Base-by-base conservation (phyloP, 371 early-diverging fungal genomes). In the Lichtheimia ornata region DNA sequence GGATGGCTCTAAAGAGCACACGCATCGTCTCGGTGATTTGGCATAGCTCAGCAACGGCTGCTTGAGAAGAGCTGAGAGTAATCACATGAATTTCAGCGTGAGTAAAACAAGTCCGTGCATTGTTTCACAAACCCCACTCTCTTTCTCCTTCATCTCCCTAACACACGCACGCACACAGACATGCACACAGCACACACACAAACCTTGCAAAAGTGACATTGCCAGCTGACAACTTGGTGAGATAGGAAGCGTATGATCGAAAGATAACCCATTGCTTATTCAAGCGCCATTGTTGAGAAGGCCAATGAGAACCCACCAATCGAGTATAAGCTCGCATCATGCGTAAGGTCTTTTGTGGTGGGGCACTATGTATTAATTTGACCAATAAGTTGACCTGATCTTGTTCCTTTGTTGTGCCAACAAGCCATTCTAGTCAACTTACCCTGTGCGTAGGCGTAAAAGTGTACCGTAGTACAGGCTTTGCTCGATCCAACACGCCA, bases 401-500 rank as follows among this genome's bases (percentile, higher is more conserved):
- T 22, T 22, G 22, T 22, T 22, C 22, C 22, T 22, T 35, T 35
- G 35, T 9, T 35, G 35, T 35, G 35, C 35, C 35, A 35, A 35
- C 9, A 35, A 35, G 35, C 35, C 35, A 9, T 35, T 35, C 35
- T 35, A 35, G 35, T 35, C 6, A 35, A 50, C 65, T 76, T 79
- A 84, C 86, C 80, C 72, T 22, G 75, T 64, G 30, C 78, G 73
- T 55, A 87, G 45, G 35, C 78, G 76, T 43, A 88, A 55, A 51
- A 89, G 64, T 4, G 84, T 71, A 5, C 79, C 77, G 28, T 87
- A 81, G 63, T 89, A 90, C 59, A 90, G 72, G 27, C 87, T 85
- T 47, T 85, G 85, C 55, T 91, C 89, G 7, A 85, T 62, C 90
- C 91, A 91, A 55, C 71, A 74, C 9, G 72, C 66, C 59, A 86